phyloP scores from a whole-genome alignment of 202 grass and related monocot genomes.

The Dendrocalamus latiflorus region DNA sequence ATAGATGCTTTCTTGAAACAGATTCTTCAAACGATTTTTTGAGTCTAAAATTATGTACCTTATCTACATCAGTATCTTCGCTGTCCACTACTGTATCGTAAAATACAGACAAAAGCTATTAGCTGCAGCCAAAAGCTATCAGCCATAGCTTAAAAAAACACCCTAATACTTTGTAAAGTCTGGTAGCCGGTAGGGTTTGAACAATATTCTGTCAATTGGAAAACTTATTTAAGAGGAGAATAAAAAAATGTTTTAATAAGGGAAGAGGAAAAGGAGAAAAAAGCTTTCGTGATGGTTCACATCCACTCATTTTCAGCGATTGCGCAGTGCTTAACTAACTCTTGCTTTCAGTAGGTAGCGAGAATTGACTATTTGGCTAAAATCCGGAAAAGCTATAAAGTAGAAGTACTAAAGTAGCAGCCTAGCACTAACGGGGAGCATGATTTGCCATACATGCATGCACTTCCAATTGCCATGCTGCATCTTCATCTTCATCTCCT shows the following conservation, averaged over 20 bases:
- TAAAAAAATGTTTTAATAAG: neutral
- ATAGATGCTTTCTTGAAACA: fast-evolving
- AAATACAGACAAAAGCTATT: too few relatives aligned
- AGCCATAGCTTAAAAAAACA: too few relatives aligned
- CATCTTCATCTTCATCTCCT: too few relatives aligned
- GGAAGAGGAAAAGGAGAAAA: neutral
- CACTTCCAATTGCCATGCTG: neutral
- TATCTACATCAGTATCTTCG: too few relatives aligned
- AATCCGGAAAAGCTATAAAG: neutral
- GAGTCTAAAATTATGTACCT: fast-evolving
- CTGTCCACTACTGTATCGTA: too few relatives aligned
- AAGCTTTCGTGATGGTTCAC: neutral
- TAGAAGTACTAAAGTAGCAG: neutral
- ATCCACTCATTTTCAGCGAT: neutral
- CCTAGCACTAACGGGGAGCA: neutral
- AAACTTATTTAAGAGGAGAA: neutral
- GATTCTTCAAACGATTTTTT: too few relatives aligned
- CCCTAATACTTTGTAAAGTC: neutral
- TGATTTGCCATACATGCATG: neutral
- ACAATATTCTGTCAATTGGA: neutral
- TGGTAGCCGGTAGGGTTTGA: neutral
- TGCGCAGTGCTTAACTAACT: slow-evolving; percentile 3
- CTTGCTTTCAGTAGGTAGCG: slow-evolving; percentile 19
- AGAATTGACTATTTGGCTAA: neutral
- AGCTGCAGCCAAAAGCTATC: too few relatives aligned